phyloP scores from a whole-genome alignment of 176 grass and related monocot genomes.

The Raddia guianensis region DNA sequence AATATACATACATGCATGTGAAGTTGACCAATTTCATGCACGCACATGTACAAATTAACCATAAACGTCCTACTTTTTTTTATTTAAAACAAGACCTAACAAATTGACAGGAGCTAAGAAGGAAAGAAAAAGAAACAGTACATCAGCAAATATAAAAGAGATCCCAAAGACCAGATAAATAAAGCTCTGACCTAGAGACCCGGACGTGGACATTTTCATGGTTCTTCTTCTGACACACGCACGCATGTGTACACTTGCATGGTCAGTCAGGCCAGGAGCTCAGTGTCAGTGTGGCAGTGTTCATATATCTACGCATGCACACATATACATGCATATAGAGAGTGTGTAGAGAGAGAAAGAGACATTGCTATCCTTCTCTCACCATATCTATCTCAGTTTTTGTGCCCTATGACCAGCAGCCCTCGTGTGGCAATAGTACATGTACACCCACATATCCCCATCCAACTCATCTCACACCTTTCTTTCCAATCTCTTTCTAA shows the following conservation, averaged over 20 bases:
- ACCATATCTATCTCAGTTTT: slow-evolving; percentile 51
- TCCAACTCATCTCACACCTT: neutral
- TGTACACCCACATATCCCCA: slow-evolving; percentile 38
- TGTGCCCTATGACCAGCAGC: slow-evolving; percentile 48
- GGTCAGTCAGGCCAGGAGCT: slow-evolving; percentile 21
- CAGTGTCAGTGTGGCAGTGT: slow-evolving; percentile 25
- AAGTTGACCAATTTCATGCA: slow-evolving; percentile 30
- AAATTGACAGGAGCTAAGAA: slow-evolving; percentile 3
- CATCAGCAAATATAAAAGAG: neutral
- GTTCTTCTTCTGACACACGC: slow-evolving; percentile 59
- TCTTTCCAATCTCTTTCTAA: neutral
- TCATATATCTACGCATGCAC: neutral
- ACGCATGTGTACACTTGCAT: neutral
- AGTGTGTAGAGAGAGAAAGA: too few species aligned
- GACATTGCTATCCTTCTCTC: slow-evolving; percentile 42
- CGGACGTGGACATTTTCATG: slow-evolving; percentile 59
- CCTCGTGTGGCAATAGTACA: slow-evolving; percentile 39
- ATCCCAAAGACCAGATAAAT: slow-evolving; percentile 18
- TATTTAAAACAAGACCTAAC: neutral
- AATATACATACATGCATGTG: neutral
- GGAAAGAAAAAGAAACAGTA: slow-evolving; percentile 34
- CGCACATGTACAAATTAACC: slow-evolving; percentile 37
- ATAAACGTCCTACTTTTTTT: too few species aligned
- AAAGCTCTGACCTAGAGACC: slow-evolving; percentile 18
- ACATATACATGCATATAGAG: neutral